A percentile compares a stretch with the other conserved stretches of the same genome.
Conservation (phyloP, 768 basidiomycete species). For the Tylopilus subfusipes region DNA sequence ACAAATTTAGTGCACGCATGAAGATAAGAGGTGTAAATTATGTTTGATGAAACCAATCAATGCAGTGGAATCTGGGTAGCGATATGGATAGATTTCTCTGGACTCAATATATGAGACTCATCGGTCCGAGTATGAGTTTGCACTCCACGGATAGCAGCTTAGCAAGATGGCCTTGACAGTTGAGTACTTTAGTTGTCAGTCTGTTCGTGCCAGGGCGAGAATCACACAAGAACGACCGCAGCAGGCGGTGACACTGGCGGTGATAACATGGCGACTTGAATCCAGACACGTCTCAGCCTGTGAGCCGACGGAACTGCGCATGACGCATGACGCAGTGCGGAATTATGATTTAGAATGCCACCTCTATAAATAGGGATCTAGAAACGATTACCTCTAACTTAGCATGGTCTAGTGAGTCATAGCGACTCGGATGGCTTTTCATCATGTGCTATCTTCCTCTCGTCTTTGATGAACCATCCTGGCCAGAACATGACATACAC, state of each 20-base stretch:
- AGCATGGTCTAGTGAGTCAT: not conserved
- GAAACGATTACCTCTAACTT: not conserved
- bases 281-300: not conserved
- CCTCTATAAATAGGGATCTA: not conserved
- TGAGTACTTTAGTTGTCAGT: no score
- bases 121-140: no score
- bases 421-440: conserved; percentile 27
- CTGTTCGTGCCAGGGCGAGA: not conserved
- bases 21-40: no score
- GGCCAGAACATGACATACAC: conserved; percentile 66
- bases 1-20: no score
- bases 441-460: no score
- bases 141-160: no score
- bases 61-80: no score
- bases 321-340: not conserved
- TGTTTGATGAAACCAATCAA: no score
- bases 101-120: no score
- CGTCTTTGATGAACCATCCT: conserved; percentile 43
- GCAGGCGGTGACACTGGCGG: not conserved
- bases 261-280: not conserved
- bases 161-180: no score
- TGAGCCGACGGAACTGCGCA: not conserved
- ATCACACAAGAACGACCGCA: no score
- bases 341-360: not conserved
- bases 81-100: no score